These are phyloP conservation scores for Platanus orientalis DNA, from an alignment of 164 flowering plant genomes.

Conservation along the genomic window DNA sequence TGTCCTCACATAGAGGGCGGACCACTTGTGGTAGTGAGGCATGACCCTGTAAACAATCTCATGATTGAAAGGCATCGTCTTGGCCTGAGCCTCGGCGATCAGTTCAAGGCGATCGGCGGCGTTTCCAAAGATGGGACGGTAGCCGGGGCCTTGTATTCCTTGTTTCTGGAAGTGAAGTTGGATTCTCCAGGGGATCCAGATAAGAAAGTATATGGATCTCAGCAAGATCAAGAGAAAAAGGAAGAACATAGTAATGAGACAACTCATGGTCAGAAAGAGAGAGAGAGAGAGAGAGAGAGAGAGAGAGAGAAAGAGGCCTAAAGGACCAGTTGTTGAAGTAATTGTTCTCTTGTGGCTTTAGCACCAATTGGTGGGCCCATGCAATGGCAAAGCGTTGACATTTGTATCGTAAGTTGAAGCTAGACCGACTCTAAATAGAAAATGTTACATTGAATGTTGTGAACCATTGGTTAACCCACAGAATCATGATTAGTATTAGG, in stretches of 20 bases:
- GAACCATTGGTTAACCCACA: too few relatives aligned
- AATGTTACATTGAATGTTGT: too few relatives aligned
- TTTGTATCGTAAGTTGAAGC: too few relatives aligned
- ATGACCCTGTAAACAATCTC: slow-evolving; percentile 22
- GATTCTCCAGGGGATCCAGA: slow-evolving; percentile 35
- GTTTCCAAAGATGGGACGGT: slow-evolving; percentile 13
- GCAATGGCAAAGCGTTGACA: too few relatives aligned
- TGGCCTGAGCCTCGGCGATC: slow-evolving; percentile 18
- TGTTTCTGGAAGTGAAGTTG: slow-evolving; percentile 33
- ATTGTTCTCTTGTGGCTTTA: too few relatives aligned
- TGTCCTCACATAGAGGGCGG: slow-evolving; percentile 47
- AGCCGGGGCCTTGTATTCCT: slow-evolving; percentile 8
- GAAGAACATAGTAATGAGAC: not conserved
- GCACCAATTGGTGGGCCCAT: too few relatives aligned
- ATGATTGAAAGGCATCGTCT: slow-evolving; percentile 19
- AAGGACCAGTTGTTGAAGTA: too few relatives aligned
- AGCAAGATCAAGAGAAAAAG: not conserved
- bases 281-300: too few relatives aligned
- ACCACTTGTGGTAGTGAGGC: slow-evolving; percentile 37
- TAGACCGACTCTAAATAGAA: too few relatives aligned
- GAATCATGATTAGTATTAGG: too few relatives aligned
- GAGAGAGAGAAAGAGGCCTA: too few relatives aligned
- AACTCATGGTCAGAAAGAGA: too few relatives aligned
- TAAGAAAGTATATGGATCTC: slow-evolving; percentile 6
- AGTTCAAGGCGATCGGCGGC: slow-evolving; percentile 21